These are phyloP conservation scores for Saccharum officinarum DNA, from an alignment of 176 grass and related monocot species.

Conservation along the genomic window DNA sequence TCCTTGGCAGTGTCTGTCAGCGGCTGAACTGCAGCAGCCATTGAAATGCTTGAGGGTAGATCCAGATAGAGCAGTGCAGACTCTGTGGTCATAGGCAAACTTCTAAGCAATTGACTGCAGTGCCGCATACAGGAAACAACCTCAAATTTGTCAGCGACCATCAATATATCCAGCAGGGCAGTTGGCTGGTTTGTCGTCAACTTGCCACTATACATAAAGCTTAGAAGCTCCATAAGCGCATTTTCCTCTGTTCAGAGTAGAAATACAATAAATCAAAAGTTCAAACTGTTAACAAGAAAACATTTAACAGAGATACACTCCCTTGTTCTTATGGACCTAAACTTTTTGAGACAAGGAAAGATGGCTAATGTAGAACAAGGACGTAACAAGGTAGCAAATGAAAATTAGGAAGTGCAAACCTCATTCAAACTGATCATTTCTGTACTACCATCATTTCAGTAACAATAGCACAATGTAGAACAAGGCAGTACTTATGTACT, in stretches of 20 bases:
- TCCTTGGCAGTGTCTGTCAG: constrained; percentile 90
- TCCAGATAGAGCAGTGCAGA: constrained; percentile 94
- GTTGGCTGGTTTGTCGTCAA: constrained; percentile 60
- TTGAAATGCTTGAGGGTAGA: constrained; percentile 85
- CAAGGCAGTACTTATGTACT: neutral
- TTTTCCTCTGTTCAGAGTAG: constrained; percentile 79
- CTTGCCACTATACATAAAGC: constrained; percentile 94
- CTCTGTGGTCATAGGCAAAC: constrained; percentile 94
- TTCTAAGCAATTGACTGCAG: constrained; percentile 90
- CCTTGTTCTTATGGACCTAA: neutral
- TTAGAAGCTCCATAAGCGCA: constrained; percentile 85
- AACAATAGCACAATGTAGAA: neutral
- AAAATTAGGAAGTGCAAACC: neutral
- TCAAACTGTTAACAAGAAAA: neutral
- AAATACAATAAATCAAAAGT: constrained; percentile 28
- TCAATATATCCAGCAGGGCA: constrained; percentile 76
- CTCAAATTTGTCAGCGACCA: constrained; percentile 98
- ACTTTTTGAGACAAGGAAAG: neutral
- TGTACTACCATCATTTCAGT: neutral
- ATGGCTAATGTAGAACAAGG: constrained; percentile 16
- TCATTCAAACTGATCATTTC: neutral
- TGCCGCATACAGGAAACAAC: constrained; percentile 95
- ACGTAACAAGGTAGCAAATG: neutral
- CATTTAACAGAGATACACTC: neutral
- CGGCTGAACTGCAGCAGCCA: constrained; percentile 83